These are phyloP conservation scores for Globisporangium parvum DNA, from an alignment of 352 stramenopile genomes.

Conservation along the genomic window DNA sequence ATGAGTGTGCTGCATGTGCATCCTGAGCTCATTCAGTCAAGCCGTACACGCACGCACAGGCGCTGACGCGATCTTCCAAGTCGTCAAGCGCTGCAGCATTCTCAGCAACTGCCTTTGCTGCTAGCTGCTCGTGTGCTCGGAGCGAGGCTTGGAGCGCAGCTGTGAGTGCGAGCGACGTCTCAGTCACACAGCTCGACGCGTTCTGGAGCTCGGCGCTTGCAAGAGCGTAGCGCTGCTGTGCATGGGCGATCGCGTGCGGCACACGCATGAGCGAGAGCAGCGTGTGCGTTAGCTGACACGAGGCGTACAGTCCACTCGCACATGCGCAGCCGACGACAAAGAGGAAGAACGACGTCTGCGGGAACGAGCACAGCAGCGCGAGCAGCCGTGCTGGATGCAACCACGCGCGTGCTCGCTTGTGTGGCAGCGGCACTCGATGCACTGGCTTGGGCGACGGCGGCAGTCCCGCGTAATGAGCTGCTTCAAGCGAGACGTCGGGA, in stretches of 20 bases:
- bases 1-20: neutral
- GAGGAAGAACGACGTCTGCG: conserved; percentile 47
- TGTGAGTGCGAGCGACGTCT: conserved; percentile 2
- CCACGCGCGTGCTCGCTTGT: neutral
- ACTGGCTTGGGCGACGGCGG: neutral
- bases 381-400: neutral
- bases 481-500: neutral
- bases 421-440: neutral
- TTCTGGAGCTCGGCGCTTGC: conserved; percentile 24
- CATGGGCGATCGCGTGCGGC: conserved; percentile 19
- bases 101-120: neutral
- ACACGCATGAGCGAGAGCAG: conserved; percentile 23
- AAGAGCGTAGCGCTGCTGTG: conserved; percentile 24
- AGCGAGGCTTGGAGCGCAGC: neutral
- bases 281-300: conserved; percentile 28
- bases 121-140: neutral
- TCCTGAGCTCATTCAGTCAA: neutral
- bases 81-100: conserved; percentile 10
- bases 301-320: conserved; percentile 34
- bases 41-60: conserved; percentile 4
- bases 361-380: conserved; percentile 32
- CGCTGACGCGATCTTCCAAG: conserved; percentile 2
- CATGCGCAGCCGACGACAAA: conserved; percentile 37
- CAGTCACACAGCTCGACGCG: conserved; percentile 29
- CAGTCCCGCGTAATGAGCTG: neutral